These are phyloP conservation scores for Saccharata proteae DNA, from an alignment of 2,329 filamentous ascomycete species.

Conservation along the genomic window DNA sequence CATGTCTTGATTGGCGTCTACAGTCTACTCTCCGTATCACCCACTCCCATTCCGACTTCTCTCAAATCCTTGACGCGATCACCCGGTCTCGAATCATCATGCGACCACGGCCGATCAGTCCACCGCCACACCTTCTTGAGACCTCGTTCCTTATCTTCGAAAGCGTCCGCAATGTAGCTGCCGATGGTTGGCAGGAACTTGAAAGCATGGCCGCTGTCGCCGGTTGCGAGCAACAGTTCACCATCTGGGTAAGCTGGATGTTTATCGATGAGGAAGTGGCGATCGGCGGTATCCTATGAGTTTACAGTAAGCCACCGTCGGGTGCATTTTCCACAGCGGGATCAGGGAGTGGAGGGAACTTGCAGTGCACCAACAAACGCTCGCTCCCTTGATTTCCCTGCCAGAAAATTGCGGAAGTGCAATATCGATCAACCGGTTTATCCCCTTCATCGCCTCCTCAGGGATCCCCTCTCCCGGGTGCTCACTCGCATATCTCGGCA, in stretches of 20 bases:
- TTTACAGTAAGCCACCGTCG: too few species aligned
- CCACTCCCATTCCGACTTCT: slow-evolving; percentile 11
- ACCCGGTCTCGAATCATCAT: slow-evolving; percentile 10
- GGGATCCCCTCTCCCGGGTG: slow-evolving; percentile 14
- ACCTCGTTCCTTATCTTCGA: slow-evolving; percentile 12
- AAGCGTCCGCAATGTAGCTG: slow-evolving; percentile 16
- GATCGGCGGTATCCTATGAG: slow-evolving; percentile 15
- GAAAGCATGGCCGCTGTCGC: slow-evolving; percentile 19
- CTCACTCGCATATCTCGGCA: slow-evolving; percentile 8
- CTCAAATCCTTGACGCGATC: slow-evolving; percentile 11
- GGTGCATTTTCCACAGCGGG: neutral
- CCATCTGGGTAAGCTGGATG: slow-evolving; percentile 11
- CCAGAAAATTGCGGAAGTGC: slow-evolving; percentile 32
- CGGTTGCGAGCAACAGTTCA: slow-evolving; percentile 17
- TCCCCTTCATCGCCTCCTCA: slow-evolving; percentile 14
- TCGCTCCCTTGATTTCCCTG: slow-evolving; percentile 13
- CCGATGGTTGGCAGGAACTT: slow-evolving; percentile 21
- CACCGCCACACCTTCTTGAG: slow-evolving; percentile 7
- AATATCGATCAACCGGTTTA: slow-evolving; percentile 24
- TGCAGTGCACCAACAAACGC: slow-evolving; percentile 11
- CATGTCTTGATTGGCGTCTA: too few species aligned
- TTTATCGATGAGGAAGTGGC: slow-evolving; percentile 15
- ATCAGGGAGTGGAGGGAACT: neutral
- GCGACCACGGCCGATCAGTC: slow-evolving; percentile 7
- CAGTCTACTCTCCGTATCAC: too few species aligned